phyloP scores from a whole-genome alignment of 169 alveolate species.

The Plasmodium berghei region DNA sequence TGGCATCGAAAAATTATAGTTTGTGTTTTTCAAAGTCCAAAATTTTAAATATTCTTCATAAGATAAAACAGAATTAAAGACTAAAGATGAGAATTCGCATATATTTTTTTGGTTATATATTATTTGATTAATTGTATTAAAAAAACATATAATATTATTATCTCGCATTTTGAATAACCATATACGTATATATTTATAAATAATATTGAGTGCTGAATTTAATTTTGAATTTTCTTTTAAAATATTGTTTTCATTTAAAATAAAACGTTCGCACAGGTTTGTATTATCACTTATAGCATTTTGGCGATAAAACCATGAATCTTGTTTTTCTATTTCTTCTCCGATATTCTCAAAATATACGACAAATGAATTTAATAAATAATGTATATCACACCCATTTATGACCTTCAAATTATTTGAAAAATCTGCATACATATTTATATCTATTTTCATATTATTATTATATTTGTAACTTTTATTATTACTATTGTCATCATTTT shows the following conservation, averaged over 20 bases:
- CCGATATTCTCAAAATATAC: constrained; percentile 70
- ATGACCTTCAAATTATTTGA: background rate
- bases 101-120: constrained; percentile 28
- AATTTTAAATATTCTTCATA: constrained; percentile 54
- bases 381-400: constrained; percentile 21
- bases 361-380: constrained; percentile 27
- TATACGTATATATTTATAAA: constrained; percentile 56
- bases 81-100: constrained; percentile 40
- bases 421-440: background rate
- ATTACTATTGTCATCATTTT: background rate
- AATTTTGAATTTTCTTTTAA: constrained; percentile 41
- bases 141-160: constrained; percentile 20
- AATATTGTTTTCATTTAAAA: constrained; percentile 23
- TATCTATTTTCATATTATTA: background rate
- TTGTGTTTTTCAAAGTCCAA: constrained; percentile 28
- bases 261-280: background rate
- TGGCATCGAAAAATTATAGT: constrained; percentile 1
- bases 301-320: constrained; percentile 56
- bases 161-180: constrained; percentile 55
- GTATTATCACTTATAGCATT: background rate
- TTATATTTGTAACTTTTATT: background rate
- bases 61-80: constrained; percentile 66
- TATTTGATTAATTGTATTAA: constrained; percentile 26
- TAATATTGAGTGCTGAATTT: constrained; percentile 58
- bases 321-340: constrained; percentile 46